phyloP scores from a whole-genome alignment of 352 stramenopile genomes.

The Pythium apleroticum region DNA sequence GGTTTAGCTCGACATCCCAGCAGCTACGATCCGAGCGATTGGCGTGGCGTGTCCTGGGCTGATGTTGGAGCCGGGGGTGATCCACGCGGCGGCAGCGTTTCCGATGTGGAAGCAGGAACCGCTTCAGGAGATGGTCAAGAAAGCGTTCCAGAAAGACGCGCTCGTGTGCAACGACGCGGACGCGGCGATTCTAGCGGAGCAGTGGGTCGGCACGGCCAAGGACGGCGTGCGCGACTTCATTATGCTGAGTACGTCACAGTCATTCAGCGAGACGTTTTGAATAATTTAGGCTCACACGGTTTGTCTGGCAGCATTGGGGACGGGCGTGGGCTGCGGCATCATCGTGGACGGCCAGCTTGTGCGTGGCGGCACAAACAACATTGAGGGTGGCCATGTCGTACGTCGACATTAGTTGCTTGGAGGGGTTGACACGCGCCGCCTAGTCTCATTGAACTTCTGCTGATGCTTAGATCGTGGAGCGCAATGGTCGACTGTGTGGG shows the following conservation, averaged over 20 bases:
- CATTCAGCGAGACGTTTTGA: neutral
- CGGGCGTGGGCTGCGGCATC: constrained; percentile 67
- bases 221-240: constrained; percentile 63
- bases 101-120: constrained; percentile 61
- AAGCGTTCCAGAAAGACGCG: constrained; percentile 42
- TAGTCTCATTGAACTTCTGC: neutral
- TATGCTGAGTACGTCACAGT: constrained; percentile 70
- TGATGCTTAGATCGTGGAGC: constrained; percentile 67
- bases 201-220: constrained; percentile 76
- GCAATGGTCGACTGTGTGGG: constrained; percentile 69
- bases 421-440: neutral
- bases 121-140: constrained; percentile 51
- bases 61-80: constrained; percentile 43
- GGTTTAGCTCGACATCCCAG: constrained; percentile 27
- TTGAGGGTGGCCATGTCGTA: constrained; percentile 84
- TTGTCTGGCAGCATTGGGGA: constrained; percentile 56
- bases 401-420: neutral
- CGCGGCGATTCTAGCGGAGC: constrained; percentile 75
- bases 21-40: constrained; percentile 37
- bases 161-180: constrained; percentile 78
- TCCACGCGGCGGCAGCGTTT: constrained; percentile 74
- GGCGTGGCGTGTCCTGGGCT: constrained; percentile 70
- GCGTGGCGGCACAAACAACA: constrained; percentile 59
- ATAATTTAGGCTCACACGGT: neutral
- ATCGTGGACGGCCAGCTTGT: constrained; percentile 68